Evolutionary conservation across 371 early-diverging fungal genomes (phyloP).

Genomic region (Catenaria anguillulae): DNA sequence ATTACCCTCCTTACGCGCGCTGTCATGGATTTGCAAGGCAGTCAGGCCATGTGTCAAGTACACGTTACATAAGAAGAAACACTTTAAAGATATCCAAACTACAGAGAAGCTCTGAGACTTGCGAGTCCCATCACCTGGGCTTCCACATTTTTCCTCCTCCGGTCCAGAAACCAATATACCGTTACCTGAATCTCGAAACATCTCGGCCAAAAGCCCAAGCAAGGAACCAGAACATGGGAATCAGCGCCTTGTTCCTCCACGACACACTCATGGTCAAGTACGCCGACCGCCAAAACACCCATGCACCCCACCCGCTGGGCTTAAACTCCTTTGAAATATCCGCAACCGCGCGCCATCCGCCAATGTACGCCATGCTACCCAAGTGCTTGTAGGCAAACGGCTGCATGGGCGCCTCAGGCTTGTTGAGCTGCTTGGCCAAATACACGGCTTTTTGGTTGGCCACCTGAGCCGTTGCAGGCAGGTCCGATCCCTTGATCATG

Average conservation of each 20-base stretch:
- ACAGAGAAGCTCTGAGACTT: no score
- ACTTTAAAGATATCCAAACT: no score
- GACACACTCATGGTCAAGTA: constrained; percentile 62
- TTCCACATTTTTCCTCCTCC: no score
- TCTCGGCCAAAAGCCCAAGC: constrained; percentile 30
- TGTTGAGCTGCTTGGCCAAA: constrained; percentile 26
- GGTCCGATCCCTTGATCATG: constrained; percentile 36
- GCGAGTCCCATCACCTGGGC: no score
- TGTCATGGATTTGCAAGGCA: no score
- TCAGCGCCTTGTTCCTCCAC: constrained; percentile 51
- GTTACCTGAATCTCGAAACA: not conserved
- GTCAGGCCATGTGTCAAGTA: no score
- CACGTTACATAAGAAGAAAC: no score
- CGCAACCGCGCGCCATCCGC: constrained; percentile 36
- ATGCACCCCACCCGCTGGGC: constrained; percentile 42
- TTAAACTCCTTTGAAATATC: constrained; percentile 32
- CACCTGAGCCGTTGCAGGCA: constrained; percentile 80
- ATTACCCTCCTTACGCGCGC: not conserved
- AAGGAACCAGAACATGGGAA: constrained; percentile 53
- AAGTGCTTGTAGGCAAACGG: constrained; percentile 57
- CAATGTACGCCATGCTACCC: constrained; percentile 51
- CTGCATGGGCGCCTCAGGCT: constrained; percentile 2
- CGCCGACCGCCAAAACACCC: constrained; percentile 62
- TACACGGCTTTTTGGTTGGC: constrained; percentile 71
- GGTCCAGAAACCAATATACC: no score